phyloP scores from a whole-genome alignment of 768 basidiomycete genomes.

The Suillus brevipes region DNA sequence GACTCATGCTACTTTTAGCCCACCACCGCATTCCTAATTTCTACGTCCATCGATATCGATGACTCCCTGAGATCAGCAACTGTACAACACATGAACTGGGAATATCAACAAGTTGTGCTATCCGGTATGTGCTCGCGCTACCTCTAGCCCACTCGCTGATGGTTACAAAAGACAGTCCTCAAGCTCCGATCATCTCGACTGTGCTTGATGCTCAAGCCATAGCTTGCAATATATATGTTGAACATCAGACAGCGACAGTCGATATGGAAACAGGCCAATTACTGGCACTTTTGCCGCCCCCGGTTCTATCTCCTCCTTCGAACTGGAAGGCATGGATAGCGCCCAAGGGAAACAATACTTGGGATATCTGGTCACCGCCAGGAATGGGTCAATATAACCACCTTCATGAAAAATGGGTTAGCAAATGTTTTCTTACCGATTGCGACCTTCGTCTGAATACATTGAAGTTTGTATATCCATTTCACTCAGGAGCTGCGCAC shows the following conservation, averaged over 20 bases:
- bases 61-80: not conserved
- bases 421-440: not conserved
- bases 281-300: not conserved
- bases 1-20: not conserved
- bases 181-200: not conserved
- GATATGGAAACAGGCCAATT: constrained; percentile 8
- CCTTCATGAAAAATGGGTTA: not conserved
- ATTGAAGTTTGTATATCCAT: not conserved
- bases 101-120: not conserved
- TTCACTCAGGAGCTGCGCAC: not conserved
- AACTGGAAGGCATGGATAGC: not conserved
- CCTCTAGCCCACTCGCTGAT: not conserved
- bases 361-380: constrained; percentile 14
- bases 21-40: constrained; percentile 13
- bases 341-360: not conserved
- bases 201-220: constrained; percentile 8
- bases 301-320: not conserved
- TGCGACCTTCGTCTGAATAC: not conserved
- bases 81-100: constrained; percentile 2
- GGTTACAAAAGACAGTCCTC: not conserved
- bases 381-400: not conserved
- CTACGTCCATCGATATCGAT: constrained; percentile 10
- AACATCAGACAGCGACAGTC: constrained; percentile 1
- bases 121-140: not conserved
- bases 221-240: constrained; percentile 9